Base-by-base conservation (phyloP, 768 basidiomycete genomes). In the Hydnomerulius pinastri region DNA sequence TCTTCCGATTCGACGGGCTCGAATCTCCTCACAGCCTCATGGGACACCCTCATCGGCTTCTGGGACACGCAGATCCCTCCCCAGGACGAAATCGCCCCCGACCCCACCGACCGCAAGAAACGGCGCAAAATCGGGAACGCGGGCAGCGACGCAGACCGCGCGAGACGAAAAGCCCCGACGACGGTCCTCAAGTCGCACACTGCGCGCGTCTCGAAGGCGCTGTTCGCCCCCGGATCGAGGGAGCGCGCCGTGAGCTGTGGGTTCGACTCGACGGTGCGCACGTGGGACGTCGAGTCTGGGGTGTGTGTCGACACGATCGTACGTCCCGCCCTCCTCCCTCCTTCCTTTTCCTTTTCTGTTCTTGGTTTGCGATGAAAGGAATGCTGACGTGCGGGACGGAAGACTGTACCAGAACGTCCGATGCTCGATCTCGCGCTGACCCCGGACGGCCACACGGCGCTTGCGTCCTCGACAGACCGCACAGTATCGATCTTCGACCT, bases 191-290 rank as follows among this genome's bases (percentile, higher is more conserved):
- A 88, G 56, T 91, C 88, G 0, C 97, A 98, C 66, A 85, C 85
- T 0, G 87, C 78, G 17, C 77, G 91, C 11, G 87, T 98, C 1
- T 92, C 92, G 5, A 83, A 80, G 29, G 86, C 81, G 4, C 61
- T 81, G 0, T 95, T 90, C 70, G 67, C 69, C 10, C 62, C 64
- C 3, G 75, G 70, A 43, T 63, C 59, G 17, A 63, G 55, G 33
- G 45, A 62, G 44, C 53, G 69, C 48, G 93, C 85, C 24, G 82
- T 84, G 54, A 92, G 89, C 58, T 87, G 86, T 61, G 90, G 91
- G 0, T 91, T 92, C 63, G 95, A 97, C 69, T 96, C 94, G 24
- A 92, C 92, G 0, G 83, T 98, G 5, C 77, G 92, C 20, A 73
- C 77, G 2, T 99, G 96, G 96, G 92, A 97, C 61, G 74, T 87